Evolutionary conservation across 768 basidiomycete species (phyloP).

Genomic region (Baorangia bicolor): DNA sequence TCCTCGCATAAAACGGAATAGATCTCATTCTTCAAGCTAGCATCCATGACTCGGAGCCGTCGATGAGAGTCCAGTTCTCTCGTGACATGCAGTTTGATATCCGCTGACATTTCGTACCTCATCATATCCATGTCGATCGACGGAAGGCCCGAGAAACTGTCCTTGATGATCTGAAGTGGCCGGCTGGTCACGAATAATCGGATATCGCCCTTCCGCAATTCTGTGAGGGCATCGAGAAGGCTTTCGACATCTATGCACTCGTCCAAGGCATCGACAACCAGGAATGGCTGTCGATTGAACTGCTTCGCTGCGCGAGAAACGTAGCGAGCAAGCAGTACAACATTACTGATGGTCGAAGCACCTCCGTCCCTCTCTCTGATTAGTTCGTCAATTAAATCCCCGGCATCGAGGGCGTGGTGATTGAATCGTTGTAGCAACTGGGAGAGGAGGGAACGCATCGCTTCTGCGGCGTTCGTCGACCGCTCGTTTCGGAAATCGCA

Average conservation of each 20-base stretch:
- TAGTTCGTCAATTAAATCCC: neutral
- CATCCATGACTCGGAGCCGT: neutral
- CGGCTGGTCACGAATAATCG: constrained; percentile 15
- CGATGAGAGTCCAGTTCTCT: constrained; percentile 11
- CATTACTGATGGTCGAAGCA: no score
- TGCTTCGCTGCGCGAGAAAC: neutral
- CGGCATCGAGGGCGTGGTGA: neutral
- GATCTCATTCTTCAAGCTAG: constrained; percentile 6
- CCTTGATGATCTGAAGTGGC: constrained; percentile 10
- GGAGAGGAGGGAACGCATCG: constrained; percentile 16
- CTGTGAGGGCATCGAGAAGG: neutral
- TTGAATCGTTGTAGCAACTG: constrained; percentile 9
- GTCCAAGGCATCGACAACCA: constrained; percentile 17
- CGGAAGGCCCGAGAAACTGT: neutral
- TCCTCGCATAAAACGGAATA: neutral
- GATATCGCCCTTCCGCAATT: neutral
- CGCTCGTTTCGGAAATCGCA: constrained; percentile 19
- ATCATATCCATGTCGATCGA: constrained; percentile 5
- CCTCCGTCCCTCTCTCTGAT: no score
- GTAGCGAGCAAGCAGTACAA: no score
- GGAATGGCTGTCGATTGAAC: neutral
- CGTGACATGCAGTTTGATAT: constrained; percentile 8
- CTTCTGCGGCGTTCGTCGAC: constrained; percentile 3
- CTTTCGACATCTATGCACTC: constrained; percentile 8
- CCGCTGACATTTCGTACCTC: neutral